phyloP scores from a whole-genome alignment of 2,329 filamentous ascomycete genomes.

The Neodidymelliopsis sp. region DNA sequence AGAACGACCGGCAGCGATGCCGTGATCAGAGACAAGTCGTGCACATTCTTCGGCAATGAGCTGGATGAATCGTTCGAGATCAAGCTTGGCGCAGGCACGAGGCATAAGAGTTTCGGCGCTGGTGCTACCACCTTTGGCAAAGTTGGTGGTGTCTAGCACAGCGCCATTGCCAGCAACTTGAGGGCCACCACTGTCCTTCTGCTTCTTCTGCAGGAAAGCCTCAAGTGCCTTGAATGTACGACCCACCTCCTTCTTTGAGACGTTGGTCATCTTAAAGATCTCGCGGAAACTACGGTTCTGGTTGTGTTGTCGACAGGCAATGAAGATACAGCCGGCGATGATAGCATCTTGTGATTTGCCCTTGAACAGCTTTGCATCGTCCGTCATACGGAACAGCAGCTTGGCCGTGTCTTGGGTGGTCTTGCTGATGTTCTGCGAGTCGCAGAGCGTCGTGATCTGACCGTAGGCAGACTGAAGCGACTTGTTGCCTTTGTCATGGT shows the following conservation, averaged over 20 bases:
- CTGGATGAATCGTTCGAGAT: constrained; percentile 76
- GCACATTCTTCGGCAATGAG: constrained; percentile 83
- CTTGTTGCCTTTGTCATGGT: constrained; percentile 84
- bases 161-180: constrained; percentile 47
- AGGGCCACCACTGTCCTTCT: constrained; percentile 31
- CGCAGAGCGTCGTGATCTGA: constrained; percentile 86
- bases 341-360: constrained; percentile 94
- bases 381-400: constrained; percentile 92
- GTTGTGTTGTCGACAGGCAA: constrained; percentile 89
- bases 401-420: constrained; percentile 89
- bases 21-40: constrained; percentile 76
- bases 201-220: constrained; percentile 79
- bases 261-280: constrained; percentile 90
- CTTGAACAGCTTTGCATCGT: constrained; percentile 92
- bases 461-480: constrained; percentile 81
- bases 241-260: constrained; percentile 97
- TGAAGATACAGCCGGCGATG: constrained; percentile 96
- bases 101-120: constrained; percentile 84
- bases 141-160: constrained; percentile 62
- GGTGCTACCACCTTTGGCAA: constrained; percentile 69
- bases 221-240: constrained; percentile 93
- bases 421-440: constrained; percentile 70
- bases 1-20: constrained; percentile 88
- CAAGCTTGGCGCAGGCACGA: constrained; percentile 87
- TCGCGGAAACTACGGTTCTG: constrained; percentile 92